A percentile compares a stretch with the other conserved stretches of the same genome.
phyloP scores from a whole-genome alignment of 768 basidiomycete genomes.

The Porpolomopsis calyptriformis region DNA sequence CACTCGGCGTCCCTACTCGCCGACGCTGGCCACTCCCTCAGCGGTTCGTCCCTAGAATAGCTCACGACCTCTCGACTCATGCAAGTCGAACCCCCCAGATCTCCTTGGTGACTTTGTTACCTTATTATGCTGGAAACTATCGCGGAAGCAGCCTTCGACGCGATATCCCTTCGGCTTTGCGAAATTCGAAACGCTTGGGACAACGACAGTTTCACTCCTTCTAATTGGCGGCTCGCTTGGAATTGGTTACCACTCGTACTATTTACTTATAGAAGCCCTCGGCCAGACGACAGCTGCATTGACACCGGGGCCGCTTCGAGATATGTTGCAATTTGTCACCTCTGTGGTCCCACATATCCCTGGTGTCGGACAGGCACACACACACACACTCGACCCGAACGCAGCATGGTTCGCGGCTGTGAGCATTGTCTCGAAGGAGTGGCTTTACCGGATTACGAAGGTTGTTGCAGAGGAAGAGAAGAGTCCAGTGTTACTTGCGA shows the following conservation, averaged over 20 bases:
- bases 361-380: conserved; percentile 43
- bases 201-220: conserved; percentile 79
- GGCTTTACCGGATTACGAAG: conserved; percentile 82
- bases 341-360: conserved; percentile 46
- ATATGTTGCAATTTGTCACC: conserved; percentile 48
- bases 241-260: conserved; percentile 84
- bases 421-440: conserved; percentile 81
- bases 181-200: conserved; percentile 93
- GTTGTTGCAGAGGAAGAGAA: conserved; percentile 85
- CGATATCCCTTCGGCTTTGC: conserved; percentile 82
- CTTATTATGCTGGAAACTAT: conserved; percentile 78
- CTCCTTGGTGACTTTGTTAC: conserved; percentile 87
- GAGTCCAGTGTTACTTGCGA: conserved; percentile 87
- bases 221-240: conserved; percentile 77
- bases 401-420: conserved; percentile 93
- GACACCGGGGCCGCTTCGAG: conserved; percentile 53
- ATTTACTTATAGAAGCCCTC: conserved; percentile 68
- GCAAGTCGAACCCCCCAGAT: conserved; percentile 33
- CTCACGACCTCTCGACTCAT: conserved; percentile 6
- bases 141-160: conserved; percentile 67
- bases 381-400: conserved; percentile 71
- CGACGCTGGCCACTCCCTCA: conserved; percentile 86
- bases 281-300: conserved; percentile 52
- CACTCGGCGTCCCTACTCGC: conserved; percentile 88
- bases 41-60: conserved; percentile 42